Evolutionary conservation across 192 early-diverging fungal genomes (phyloP).

Genomic region (Coemansia sp.): DNA sequence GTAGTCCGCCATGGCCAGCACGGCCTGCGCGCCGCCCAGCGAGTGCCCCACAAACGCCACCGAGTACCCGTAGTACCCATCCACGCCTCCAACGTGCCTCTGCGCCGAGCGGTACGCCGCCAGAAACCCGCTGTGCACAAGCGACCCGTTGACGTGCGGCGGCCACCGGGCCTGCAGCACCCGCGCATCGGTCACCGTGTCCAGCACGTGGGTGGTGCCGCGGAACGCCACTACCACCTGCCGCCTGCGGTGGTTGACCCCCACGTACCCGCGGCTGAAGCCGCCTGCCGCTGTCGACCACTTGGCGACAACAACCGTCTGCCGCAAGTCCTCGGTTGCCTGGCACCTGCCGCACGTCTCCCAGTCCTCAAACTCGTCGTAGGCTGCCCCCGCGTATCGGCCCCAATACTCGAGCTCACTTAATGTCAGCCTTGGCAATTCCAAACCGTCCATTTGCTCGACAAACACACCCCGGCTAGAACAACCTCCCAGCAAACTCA

Average conservation of each 20-base stretch:
- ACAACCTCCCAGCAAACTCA: too few species aligned
- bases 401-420: slow-evolving; percentile 16
- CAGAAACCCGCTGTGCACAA: slow-evolving; percentile 39
- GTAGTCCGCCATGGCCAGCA: slow-evolving; percentile 26
- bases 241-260: slow-evolving; percentile 2
- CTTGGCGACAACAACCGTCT: slow-evolving; percentile 5
- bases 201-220: slow-evolving; percentile 39
- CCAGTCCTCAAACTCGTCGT: slow-evolving; percentile 43
- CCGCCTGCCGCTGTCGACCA: slow-evolving; percentile 27
- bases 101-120: slow-evolving; percentile 26
- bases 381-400: slow-evolving; percentile 25
- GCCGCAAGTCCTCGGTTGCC: slow-evolving; percentile 3
- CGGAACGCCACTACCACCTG: slow-evolving; percentile 28
- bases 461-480: neutral
- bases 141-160: neutral
- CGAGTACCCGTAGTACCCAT: slow-evolving; percentile 8
- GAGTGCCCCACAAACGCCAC: slow-evolving; percentile 42
- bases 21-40: slow-evolving; percentile 38
- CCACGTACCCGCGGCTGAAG: slow-evolving; percentile 38
- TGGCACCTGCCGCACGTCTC: slow-evolving; percentile 4
- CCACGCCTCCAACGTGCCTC: neutral
- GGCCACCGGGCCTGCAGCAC: slow-evolving; percentile 22
- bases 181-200: slow-evolving; percentile 23
- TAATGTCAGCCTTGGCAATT: neutral
- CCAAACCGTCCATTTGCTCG: neutral